Evolutionary conservation across 768 basidiomycete genomes (phyloP).

Genomic region (Suillus subalutaceus): DNA sequence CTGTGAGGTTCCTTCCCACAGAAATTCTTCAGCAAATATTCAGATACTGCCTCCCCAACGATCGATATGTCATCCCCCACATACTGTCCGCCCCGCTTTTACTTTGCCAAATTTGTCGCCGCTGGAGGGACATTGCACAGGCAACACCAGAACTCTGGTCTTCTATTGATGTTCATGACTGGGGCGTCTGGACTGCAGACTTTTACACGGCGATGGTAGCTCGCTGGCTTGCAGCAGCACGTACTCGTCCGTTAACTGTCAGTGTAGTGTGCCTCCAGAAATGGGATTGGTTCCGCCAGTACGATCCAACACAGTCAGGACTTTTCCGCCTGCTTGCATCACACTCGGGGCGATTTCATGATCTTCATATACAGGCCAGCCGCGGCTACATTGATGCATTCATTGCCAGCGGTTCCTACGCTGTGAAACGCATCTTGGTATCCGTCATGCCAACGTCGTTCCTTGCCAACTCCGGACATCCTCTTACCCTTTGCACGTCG

Average conservation of each 20-base stretch:
- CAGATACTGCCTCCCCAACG: slow-evolving; percentile 27
- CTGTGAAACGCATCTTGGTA: slow-evolving; percentile 21
- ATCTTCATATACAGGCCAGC: slow-evolving; percentile 23
- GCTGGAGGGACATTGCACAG: slow-evolving; percentile 33
- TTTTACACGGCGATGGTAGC: slow-evolving; percentile 28
- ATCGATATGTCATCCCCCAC: slow-evolving; percentile 25
- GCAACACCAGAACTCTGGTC: slow-evolving; percentile 37
- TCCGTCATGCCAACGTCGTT: slow-evolving; percentile 19
- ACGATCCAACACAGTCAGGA: slow-evolving; percentile 15
- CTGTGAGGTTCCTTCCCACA: slow-evolving; percentile 30
- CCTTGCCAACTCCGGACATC: neutral
- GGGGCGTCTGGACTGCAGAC: slow-evolving; percentile 33
- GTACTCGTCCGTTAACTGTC: slow-evolving; percentile 26
- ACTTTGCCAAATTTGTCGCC: slow-evolving; percentile 35
- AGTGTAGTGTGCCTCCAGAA: slow-evolving; percentile 14
- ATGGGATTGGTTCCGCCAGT: slow-evolving; percentile 3
- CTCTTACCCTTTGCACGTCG: slow-evolving; percentile 18
- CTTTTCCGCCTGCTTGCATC: slow-evolving; percentile 24
- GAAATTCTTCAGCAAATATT: slow-evolving; percentile 38
- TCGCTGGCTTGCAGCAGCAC: slow-evolving; percentile 25
- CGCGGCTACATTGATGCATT: slow-evolving; percentile 24
- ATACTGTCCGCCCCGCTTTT: slow-evolving; percentile 31
- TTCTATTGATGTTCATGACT: slow-evolving; percentile 29
- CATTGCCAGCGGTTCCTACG: slow-evolving; percentile 16
- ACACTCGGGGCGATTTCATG: slow-evolving; percentile 23